These are phyloP conservation scores for Zymoseptoria pseudotritici DNA, from an alignment of 2,329 filamentous ascomycete genomes.

Conservation along the genomic window DNA sequence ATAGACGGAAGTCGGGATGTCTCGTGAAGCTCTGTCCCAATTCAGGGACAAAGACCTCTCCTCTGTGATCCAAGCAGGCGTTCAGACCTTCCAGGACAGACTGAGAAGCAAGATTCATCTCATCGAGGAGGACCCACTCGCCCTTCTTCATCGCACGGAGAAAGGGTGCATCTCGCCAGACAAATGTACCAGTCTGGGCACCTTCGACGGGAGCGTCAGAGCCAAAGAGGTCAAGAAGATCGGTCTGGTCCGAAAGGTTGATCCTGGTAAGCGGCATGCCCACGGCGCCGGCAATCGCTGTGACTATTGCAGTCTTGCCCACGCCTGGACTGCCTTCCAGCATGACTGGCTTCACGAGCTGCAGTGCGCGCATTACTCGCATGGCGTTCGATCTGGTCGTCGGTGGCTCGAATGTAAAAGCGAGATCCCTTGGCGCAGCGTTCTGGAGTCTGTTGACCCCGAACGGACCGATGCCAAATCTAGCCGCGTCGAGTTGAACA, in stretches of 20 bases:
- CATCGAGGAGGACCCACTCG: slow-evolving; percentile 92
- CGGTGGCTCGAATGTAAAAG: slow-evolving; percentile 76
- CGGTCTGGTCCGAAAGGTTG: slow-evolving; percentile 95
- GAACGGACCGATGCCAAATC: slow-evolving; percentile 68
- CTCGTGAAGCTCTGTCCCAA: slow-evolving; percentile 88
- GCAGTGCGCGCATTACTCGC: slow-evolving; percentile 80
- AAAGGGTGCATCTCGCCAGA: slow-evolving; percentile 93
- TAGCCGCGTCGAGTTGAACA: slow-evolving; percentile 47
- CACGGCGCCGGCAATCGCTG: slow-evolving; percentile 71
- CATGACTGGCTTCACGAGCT: slow-evolving; percentile 82
- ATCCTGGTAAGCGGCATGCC: slow-evolving; percentile 83
- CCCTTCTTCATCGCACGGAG: slow-evolving; percentile 93
- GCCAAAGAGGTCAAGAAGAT: slow-evolving; percentile 94
- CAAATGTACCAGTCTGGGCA: slow-evolving; percentile 82
- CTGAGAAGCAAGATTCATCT: slow-evolving; percentile 98
- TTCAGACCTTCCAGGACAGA: slow-evolving; percentile 94
- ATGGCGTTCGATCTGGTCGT: slow-evolving; percentile 87
- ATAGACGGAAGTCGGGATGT: slow-evolving; percentile 85
- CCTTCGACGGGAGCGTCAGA: slow-evolving; percentile 94
- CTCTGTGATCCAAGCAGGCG: slow-evolving; percentile 91
- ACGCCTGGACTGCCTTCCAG: slow-evolving; percentile 97
- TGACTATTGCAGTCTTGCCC: slow-evolving; percentile 89
- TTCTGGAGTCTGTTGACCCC: slow-evolving; percentile 42
- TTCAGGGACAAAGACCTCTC: slow-evolving; percentile 91
- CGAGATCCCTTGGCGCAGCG: slow-evolving; percentile 35